Conservation (phyloP, 2,329 filamentous ascomycete genomes). For the Albophoma yamanashiensis region DNA sequence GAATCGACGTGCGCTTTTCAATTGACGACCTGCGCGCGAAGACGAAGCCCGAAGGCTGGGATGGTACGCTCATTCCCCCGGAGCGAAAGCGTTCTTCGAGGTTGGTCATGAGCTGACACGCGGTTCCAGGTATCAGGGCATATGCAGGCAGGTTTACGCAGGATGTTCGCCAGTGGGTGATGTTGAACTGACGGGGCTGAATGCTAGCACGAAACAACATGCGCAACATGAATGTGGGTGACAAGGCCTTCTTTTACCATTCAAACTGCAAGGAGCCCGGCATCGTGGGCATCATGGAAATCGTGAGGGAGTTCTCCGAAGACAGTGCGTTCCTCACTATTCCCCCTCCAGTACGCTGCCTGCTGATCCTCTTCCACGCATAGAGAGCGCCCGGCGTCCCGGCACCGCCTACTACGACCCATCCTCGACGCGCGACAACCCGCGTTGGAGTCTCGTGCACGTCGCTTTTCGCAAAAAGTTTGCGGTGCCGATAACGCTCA, state of each 20-base stretch:
- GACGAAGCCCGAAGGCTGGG: conserved; percentile 77
- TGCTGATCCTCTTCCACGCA: background rate
- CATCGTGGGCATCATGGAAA: conserved; percentile 80
- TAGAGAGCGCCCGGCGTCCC: conserved; percentile 21
- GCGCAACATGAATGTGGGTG: conserved; percentile 80
- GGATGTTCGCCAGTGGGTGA: background rate
- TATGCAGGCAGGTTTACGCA: conserved; percentile 34
- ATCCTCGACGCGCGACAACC: conserved; percentile 47
- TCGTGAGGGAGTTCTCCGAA: conserved; percentile 72
- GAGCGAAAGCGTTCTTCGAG: background rate
- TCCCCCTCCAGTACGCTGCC: background rate
- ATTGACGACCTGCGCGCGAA: conserved; percentile 77
- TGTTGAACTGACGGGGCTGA: background rate
- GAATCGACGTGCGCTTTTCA: conserved; percentile 82
- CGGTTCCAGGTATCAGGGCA: conserved; percentile 31
- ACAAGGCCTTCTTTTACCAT: conserved; percentile 95
- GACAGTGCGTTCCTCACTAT: conserved; percentile 48
- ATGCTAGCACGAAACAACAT: conserved; percentile 73
- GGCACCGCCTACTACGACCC: conserved; percentile 68
- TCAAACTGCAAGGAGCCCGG: conserved; percentile 86
- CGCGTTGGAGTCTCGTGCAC: conserved; percentile 75
- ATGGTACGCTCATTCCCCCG: conserved; percentile 45
- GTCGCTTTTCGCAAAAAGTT: conserved; percentile 85
- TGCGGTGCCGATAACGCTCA: conserved; percentile 55
- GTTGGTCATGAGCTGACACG: background rate